Conservation (phyloP, 2,329 filamentous ascomycete genomes). For the Cytospora leucostoma region DNA sequence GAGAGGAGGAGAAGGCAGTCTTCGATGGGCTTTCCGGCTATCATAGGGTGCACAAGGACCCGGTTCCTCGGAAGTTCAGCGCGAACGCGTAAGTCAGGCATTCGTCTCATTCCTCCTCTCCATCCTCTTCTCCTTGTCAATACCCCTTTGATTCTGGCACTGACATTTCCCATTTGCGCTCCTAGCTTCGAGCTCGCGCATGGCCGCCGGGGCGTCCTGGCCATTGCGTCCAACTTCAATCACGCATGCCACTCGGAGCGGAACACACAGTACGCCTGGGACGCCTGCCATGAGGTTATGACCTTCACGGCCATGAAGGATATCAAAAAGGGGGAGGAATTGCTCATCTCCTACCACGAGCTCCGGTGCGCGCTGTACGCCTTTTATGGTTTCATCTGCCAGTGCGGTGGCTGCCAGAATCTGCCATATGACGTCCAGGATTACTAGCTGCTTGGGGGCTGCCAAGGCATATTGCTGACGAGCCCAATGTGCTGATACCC, state of each 20-base stretch:
- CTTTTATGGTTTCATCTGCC: conserved; percentile 55
- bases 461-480: background rate
- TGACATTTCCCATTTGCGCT: background rate
- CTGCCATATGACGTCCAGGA: conserved; percentile 10
- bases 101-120: background rate
- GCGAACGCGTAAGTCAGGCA: conserved; percentile 48
- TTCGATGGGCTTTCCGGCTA: conserved; percentile 44
- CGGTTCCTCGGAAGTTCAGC: conserved; percentile 43
- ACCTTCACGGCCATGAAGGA: conserved; percentile 42
- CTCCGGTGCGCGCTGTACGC: conserved; percentile 42
- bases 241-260: conserved; percentile 52
- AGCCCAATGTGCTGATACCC: background rate
- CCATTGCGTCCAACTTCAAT: conserved; percentile 58
- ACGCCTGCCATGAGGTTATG: conserved; percentile 39
- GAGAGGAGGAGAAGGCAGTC: conserved; percentile 34
- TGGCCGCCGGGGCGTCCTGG: conserved; percentile 45
- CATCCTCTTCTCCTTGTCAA: background rate
- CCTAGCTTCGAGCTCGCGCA: conserved; percentile 32
- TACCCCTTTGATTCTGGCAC: background rate
- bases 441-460: background rate
- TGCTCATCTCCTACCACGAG: conserved; percentile 53
- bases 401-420: conserved; percentile 48
- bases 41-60: conserved; percentile 31
- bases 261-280: conserved; percentile 49
- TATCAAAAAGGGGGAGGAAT: conserved; percentile 48